Evolutionary conservation across 164 flowering plant species (phyloP).

Genomic region (Kingdonia uniflora): DNA sequence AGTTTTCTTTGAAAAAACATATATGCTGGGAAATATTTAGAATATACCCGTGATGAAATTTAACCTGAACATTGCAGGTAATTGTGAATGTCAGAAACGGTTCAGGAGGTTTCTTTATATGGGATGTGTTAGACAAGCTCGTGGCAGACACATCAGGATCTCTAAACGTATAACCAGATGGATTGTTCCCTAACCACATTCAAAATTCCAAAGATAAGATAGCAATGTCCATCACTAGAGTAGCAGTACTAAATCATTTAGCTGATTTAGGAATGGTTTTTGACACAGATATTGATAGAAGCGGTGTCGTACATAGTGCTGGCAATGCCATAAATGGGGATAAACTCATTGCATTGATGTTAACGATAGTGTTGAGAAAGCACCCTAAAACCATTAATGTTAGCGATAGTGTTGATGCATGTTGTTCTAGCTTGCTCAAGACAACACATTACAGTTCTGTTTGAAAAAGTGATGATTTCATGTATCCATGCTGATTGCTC

Average conservation of each 20-base stretch:
- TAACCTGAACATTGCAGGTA: slow-evolving; percentile 36
- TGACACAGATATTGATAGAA: slow-evolving; percentile 88
- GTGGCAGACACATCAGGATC: slow-evolving; percentile 93
- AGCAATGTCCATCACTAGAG: slow-evolving; percentile 75
- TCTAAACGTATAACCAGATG: slow-evolving; percentile 81
- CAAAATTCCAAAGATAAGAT: slow-evolving; percentile 90
- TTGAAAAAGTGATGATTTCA: too few species aligned
- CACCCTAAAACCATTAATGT: slow-evolving; percentile 77
- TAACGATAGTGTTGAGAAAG: slow-evolving; percentile 68
- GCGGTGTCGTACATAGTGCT: slow-evolving; percentile 73
- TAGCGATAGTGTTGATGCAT: slow-evolving; percentile 89
- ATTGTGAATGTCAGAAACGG: slow-evolving; percentile 96
- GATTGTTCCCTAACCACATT: slow-evolving; percentile 96
- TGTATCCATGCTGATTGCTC: too few species aligned
- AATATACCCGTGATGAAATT: too few species aligned
- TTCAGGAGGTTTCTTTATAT: slow-evolving; percentile 94
- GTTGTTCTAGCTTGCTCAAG: too few species aligned
- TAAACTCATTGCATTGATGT: slow-evolving; percentile 79
- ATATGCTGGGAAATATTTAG: too few species aligned
- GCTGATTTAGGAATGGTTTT: slow-evolving; percentile 88
- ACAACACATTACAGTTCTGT: too few species aligned
- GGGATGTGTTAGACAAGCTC: slow-evolving; percentile 82
- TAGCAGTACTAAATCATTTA: slow-evolving; percentile 48
- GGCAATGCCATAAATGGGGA: slow-evolving; percentile 89
- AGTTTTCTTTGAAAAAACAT: too few species aligned